These are phyloP conservation scores for Epipyxis sp. DNA, from an alignment of 108 stramenopile genomes.

Conservation along the genomic window DNA sequence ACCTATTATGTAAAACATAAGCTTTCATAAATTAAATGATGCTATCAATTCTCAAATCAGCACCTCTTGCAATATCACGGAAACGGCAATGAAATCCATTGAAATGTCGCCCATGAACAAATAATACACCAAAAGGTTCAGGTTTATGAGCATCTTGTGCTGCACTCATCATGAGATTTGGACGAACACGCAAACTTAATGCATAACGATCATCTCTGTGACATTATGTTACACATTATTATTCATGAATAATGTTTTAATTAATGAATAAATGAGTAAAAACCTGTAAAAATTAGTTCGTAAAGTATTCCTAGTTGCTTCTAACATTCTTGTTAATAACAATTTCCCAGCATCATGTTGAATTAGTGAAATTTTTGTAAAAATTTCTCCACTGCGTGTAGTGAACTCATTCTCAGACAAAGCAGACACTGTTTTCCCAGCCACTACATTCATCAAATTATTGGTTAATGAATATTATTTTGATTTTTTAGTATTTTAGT, in stretches of 20 bases:
- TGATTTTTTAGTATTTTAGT: slow-evolving; percentile 4
- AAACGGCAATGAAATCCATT: slow-evolving; percentile 95
- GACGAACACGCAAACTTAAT: slow-evolving; percentile 83
- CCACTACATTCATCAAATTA: slow-evolving; percentile 51
- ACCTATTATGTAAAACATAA: too few species aligned
- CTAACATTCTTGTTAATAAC: slow-evolving; percentile 44
- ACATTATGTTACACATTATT: too few species aligned
- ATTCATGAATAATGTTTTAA: too few species aligned
- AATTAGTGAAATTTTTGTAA: slow-evolving; percentile 66
- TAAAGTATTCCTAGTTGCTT: slow-evolving; percentile 73
- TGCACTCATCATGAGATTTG: slow-evolving; percentile 68
- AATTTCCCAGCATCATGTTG: slow-evolving; percentile 23
- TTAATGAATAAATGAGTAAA: too few species aligned
- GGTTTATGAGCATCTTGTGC: slow-evolving; percentile 47
- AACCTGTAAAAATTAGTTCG: slow-evolving; percentile 89
- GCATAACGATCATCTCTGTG: slow-evolving; percentile 87
- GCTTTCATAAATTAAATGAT: too few species aligned
- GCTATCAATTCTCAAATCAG: too few species aligned
- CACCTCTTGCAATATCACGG: slow-evolving; percentile 90
- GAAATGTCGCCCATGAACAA: slow-evolving; percentile 90
- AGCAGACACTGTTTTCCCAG: slow-evolving; percentile 55
- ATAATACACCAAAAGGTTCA: slow-evolving; percentile 83
- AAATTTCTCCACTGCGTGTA: slow-evolving; percentile 62
- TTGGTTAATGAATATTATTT: slow-evolving; percentile 40
- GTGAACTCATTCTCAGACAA: slow-evolving; percentile 72